Evolutionary conservation across 2,329 filamentous ascomycete species (phyloP).

Genomic region (Monosporascus sp.): DNA sequence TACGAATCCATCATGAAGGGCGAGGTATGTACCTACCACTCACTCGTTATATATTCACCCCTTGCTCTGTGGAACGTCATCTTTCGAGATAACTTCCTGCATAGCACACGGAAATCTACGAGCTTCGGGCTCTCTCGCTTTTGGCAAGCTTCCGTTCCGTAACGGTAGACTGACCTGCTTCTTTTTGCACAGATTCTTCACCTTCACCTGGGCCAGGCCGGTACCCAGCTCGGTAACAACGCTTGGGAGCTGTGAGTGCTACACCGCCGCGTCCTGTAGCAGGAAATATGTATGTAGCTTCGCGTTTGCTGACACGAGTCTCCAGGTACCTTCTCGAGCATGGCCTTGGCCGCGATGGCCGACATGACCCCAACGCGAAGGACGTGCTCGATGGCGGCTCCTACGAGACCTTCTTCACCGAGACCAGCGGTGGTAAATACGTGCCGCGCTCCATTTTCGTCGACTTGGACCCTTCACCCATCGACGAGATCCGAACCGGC

Average conservation of each 20-base stretch:
- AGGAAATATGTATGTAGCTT: neutral
- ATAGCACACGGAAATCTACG: neutral
- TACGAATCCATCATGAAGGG: slow-evolving; percentile 45
- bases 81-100: too few species aligned
- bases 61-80: slow-evolving; percentile 3
- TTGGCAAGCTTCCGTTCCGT: neutral
- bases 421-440: slow-evolving; percentile 67
- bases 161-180: slow-evolving; percentile 6
- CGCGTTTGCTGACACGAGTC: slow-evolving; percentile 10
- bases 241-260: slow-evolving; percentile 68
- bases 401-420: slow-evolving; percentile 69
- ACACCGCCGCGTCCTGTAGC: slow-evolving; percentile 17
- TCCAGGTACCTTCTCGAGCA: slow-evolving; percentile 67
- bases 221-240: slow-evolving; percentile 69
- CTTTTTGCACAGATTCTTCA: slow-evolving; percentile 48
- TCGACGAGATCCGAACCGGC: slow-evolving; percentile 69
- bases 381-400: slow-evolving; percentile 58
- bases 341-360: slow-evolving; percentile 60
- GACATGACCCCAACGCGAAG: slow-evolving; percentile 55
- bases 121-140: neutral
- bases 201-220: slow-evolving; percentile 63
- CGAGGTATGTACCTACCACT: slow-evolving; percentile 40
- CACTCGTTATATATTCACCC: slow-evolving; percentile 4
- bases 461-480: slow-evolving; percentile 67
- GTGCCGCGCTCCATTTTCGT: slow-evolving; percentile 68